A percentile compares a stretch with the other conserved stretches of the same genome.
These are phyloP conservation scores for Tolypocladium tropicale DNA, from an alignment of 2,329 filamentous ascomycete species.

Conservation along the genomic window DNA sequence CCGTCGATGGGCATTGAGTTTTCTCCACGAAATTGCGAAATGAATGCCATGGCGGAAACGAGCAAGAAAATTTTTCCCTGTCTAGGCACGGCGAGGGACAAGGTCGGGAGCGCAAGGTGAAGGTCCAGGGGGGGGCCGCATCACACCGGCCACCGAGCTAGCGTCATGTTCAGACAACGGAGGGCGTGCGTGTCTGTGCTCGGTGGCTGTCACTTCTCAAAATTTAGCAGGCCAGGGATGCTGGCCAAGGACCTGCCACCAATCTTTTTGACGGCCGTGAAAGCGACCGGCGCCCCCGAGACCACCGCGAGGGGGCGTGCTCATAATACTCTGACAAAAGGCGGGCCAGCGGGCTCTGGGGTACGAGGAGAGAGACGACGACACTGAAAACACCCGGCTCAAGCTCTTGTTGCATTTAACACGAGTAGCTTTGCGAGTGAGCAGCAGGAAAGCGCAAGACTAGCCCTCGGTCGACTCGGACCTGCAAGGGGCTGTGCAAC, in stretches of 20 bases:
- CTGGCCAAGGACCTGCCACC: not conserved
- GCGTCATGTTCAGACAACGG: slow-evolving; percentile 1
- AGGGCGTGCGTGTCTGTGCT: not conserved
- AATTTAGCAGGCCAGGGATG: not conserved
- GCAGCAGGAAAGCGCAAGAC: not conserved
- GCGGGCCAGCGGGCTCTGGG: not conserved
- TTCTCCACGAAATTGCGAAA: slow-evolving; percentile 4
- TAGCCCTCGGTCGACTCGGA: not conserved
- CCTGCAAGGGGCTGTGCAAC: not conserved
- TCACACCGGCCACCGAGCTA: slow-evolving; percentile 6
- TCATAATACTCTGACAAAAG: not conserved
- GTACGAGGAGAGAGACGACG: not conserved
- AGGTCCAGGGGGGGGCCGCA: not conserved
- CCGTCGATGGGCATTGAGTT: not conserved
- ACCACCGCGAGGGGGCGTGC: not conserved
- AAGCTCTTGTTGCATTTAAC: not conserved
- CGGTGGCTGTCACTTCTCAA: slow-evolving; percentile 5
- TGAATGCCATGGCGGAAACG: slow-evolving; percentile 2
- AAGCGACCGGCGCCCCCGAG: not conserved
- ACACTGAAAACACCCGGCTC: not conserved
- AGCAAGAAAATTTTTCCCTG: slow-evolving; percentile 8
- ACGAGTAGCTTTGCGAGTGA: not conserved
- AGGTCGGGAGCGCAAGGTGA: slow-evolving; percentile 1
- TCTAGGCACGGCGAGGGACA: slow-evolving; percentile 5
- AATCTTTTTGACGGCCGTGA: not conserved